Conservation (phyloP, 2,329 filamentous ascomycete genomes). For the Fusarium oligoseptatum region DNA sequence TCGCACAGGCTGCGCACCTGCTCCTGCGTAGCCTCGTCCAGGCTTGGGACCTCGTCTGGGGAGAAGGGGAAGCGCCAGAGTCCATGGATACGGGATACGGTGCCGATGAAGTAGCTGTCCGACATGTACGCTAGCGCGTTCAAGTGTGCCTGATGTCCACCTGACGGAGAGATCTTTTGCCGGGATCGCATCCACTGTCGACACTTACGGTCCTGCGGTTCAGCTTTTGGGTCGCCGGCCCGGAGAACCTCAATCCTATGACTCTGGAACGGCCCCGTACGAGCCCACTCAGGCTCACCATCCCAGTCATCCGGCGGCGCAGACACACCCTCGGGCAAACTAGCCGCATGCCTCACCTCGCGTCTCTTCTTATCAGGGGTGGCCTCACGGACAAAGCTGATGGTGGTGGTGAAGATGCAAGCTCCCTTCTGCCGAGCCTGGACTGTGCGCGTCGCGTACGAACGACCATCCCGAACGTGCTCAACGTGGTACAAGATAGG, state of each 20-base stretch:
- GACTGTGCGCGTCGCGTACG: constrained; percentile 94
- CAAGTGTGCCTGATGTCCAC: constrained; percentile 84
- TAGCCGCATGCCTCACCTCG: constrained; percentile 75
- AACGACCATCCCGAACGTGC: constrained; percentile 88
- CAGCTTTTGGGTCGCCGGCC: constrained; percentile 55
- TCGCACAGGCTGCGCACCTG: constrained; percentile 56
- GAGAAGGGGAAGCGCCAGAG: constrained; percentile 79
- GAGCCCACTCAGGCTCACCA: constrained; percentile 64
- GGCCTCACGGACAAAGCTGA: constrained; percentile 83
- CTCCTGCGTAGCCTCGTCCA: constrained; percentile 57
- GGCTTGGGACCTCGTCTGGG: constrained; percentile 60
- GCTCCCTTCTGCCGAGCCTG: constrained; percentile 90
- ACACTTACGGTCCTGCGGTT: constrained; percentile 76
- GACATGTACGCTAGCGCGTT: constrained; percentile 93
- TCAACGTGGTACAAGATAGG: constrained; percentile 97
- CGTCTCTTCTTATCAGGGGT: constrained; percentile 66
- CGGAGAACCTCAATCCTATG: constrained; percentile 57
- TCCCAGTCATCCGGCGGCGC: constrained; percentile 56
- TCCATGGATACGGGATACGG: constrained; percentile 82
- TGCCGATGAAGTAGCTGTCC: constrained; percentile 94
- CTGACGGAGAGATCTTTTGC: constrained; percentile 78
- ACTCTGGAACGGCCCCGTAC: constrained; percentile 63
- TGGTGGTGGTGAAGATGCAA: constrained; percentile 95
- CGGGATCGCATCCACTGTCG: constrained; percentile 81
- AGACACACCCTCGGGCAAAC: constrained; percentile 64